phyloP scores from a whole-genome alignment of 768 basidiomycete species.

The Amanita inopinata region DNA sequence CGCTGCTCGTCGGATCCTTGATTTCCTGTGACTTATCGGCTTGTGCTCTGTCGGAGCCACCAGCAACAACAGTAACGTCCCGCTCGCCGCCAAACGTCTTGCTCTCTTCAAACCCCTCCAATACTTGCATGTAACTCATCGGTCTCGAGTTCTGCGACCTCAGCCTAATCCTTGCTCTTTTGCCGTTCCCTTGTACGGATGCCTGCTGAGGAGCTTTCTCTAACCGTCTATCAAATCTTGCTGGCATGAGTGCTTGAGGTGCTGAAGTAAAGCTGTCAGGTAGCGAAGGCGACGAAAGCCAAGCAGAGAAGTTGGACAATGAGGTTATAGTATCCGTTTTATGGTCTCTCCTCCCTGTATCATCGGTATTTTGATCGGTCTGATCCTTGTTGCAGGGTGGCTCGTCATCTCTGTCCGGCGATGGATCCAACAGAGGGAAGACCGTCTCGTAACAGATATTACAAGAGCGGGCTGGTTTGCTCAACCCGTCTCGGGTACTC shows the following conservation, averaged over 20 bases:
- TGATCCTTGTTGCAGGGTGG: neutral
- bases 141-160: constrained; percentile 34
- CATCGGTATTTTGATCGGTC: neutral
- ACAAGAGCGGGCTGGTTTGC: constrained; percentile 69
- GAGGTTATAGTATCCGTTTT: constrained; percentile 36
- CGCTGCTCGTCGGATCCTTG: constrained; percentile 8
- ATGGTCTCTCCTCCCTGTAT: neutral
- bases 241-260: constrained; percentile 37
- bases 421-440: constrained; percentile 52
- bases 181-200: constrained; percentile 16
- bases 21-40: constrained; percentile 5
- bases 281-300: constrained; percentile 44
- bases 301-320: constrained; percentile 40
- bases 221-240: constrained; percentile 17
- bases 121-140: constrained; percentile 55
- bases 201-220: constrained; percentile 8
- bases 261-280: constrained; percentile 16
- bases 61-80: neutral
- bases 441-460: constrained; percentile 81
- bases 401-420: constrained; percentile 13
- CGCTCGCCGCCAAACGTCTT: neutral
- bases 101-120: constrained; percentile 43
- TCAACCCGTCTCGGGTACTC: constrained; percentile 29
- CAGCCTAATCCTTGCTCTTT: constrained; percentile 21
- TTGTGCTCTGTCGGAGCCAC: neutral